Evolutionary conservation across 768 basidiomycete species (phyloP).

Genomic region (Clavulina sp.): DNA sequence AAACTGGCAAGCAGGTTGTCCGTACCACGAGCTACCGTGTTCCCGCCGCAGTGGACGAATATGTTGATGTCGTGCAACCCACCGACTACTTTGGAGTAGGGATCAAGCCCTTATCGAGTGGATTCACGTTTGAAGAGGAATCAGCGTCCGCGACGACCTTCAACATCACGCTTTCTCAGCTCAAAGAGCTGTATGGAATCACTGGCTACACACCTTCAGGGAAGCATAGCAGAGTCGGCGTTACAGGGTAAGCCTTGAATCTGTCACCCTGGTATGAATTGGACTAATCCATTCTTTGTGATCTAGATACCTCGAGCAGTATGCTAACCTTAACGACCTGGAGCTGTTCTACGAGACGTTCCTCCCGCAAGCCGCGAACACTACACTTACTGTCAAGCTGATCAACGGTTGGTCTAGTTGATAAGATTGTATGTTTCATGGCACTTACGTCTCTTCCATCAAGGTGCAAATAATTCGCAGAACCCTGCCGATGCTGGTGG

Average conservation of each 20-base stretch:
- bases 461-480: neutral
- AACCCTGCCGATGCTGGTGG: neutral
- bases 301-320: constrained; percentile 4
- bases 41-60: constrained; percentile 1
- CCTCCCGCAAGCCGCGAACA: constrained; percentile 2
- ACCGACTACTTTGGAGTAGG: constrained; percentile 8
- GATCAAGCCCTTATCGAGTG: neutral
- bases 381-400: constrained; percentile 4
- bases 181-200: constrained; percentile 6
- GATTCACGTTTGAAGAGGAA: neutral
- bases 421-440: neutral
- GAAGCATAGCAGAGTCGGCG: neutral
- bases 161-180: constrained; percentile 2
- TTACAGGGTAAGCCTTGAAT: neutral
- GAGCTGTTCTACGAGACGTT: constrained; percentile 4
- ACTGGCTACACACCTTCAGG: neutral
- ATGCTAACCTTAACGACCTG: constrained; percentile 5
- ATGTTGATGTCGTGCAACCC: constrained; percentile 9
- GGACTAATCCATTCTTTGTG: neutral
- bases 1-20: constrained; percentile 1
- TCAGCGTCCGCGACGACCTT: neutral
- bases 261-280: neutral
- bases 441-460: neutral
- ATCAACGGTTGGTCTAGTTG: constrained; percentile 4
- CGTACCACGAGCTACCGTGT: constrained; percentile 7